These are phyloP conservation scores for Populus nigra DNA, from an alignment of 345 rosid genomes.

Conservation along the genomic window DNA sequence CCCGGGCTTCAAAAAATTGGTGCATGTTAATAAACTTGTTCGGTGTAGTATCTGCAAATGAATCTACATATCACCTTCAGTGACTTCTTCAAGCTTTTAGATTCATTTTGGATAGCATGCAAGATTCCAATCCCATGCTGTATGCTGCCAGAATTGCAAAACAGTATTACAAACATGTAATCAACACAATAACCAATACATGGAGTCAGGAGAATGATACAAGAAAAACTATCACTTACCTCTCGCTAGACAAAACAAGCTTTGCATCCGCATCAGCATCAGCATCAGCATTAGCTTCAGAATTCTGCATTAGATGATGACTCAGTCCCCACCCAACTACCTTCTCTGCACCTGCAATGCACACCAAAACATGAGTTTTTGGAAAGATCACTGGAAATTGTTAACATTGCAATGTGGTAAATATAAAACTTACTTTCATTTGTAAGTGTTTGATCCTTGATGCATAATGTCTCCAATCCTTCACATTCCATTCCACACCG, in stretches of 20 bases:
- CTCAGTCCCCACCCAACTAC: constrained; percentile 83
- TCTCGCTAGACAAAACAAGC: constrained; percentile 63
- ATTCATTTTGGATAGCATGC: constrained; percentile 63
- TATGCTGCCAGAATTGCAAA: constrained; percentile 56
- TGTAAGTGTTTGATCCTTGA: constrained; percentile 71
- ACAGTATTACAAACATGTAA: constrained; percentile 25
- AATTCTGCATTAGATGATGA: constrained; percentile 72
- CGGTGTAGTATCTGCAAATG: neutral
- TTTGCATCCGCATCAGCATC: constrained; percentile 51
- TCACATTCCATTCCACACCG: constrained; percentile 69
- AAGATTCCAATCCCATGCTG: constrained; percentile 64
- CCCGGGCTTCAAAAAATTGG: neutral
- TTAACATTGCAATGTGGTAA: constrained; percentile 4
- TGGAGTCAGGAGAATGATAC: constrained; percentile 11
- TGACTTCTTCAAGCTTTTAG: constrained; percentile 76
- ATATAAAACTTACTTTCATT: constrained; percentile 58
- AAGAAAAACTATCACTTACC: constrained; percentile 44
- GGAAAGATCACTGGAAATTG: neutral
- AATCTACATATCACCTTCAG: constrained; percentile 58
- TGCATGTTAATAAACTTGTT: neutral
- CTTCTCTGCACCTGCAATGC: constrained; percentile 72
- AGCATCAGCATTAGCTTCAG: constrained; percentile 53
- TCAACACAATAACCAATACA: constrained; percentile 17
- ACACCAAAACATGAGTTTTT: constrained; percentile 6
- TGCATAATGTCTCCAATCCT: constrained; percentile 62